phyloP scores from a whole-genome alignment of 768 basidiomycete species.

The Cystofilobasidium capitatum region DNA sequence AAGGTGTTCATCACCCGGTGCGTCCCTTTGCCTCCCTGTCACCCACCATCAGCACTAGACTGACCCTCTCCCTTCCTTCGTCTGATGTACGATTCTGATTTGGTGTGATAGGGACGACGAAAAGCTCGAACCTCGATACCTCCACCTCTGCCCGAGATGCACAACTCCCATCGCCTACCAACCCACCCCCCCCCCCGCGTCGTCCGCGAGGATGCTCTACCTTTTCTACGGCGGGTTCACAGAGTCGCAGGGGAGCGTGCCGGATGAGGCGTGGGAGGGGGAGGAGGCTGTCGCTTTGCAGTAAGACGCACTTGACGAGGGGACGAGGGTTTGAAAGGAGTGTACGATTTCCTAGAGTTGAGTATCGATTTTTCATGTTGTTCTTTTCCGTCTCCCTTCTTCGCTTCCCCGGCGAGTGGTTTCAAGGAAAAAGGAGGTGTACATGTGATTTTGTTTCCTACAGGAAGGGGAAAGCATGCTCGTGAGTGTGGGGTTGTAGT shows the following conservation, averaged over 20 bases:
- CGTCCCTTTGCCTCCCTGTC: background rate
- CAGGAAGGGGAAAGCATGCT: too few species aligned
- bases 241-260: slow-evolving; percentile 20
- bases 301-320: background rate
- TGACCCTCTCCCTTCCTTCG: background rate
- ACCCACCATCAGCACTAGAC: background rate
- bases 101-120: slow-evolving; percentile 24
- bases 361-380: too few species aligned
- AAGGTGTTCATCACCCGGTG: slow-evolving; percentile 20
- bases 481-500: too few species aligned
- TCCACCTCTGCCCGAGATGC: slow-evolving; percentile 35
- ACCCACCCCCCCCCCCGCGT: slow-evolving; percentile 16
- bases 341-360: too few species aligned
- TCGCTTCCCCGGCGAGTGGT: too few species aligned
- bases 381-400: too few species aligned
- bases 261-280: slow-evolving; percentile 26
- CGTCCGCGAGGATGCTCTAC: slow-evolving; percentile 12
- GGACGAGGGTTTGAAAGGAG: too few species aligned
- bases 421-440: too few species aligned
- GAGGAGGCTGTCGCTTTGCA: slow-evolving; percentile 14
- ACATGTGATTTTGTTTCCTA: too few species aligned
- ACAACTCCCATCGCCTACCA: slow-evolving; percentile 29
- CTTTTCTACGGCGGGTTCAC: slow-evolving; percentile 22
- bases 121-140: slow-evolving; percentile 35
- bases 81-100: background rate